Evolutionary conservation across 176 grass and related monocot species (phyloP).

Genomic region (Zizania latifolia): DNA sequence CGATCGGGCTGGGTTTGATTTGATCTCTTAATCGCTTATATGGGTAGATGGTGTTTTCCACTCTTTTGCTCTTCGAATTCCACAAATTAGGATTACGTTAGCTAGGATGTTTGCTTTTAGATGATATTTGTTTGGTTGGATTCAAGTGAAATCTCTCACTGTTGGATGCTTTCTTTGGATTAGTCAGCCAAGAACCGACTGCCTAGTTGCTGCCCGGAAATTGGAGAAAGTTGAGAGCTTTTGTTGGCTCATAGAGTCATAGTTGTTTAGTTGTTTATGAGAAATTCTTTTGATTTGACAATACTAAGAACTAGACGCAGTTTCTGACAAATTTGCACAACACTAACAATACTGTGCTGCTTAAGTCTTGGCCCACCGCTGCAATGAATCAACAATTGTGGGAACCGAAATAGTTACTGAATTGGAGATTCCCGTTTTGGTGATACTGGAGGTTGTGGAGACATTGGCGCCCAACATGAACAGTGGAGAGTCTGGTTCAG

Average conservation of each 20-base stretch:
- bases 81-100: not conserved
- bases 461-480: conserved; percentile 39
- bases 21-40: conserved; percentile 9
- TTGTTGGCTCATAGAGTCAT: not conserved
- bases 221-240: not conserved
- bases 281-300: not conserved
- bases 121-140: not conserved
- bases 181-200: not conserved
- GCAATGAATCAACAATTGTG: not conserved
- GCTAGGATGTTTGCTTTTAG: not conserved
- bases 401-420: not conserved
- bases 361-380: not conserved
- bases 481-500: conserved; percentile 23
- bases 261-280: not conserved
- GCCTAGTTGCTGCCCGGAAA: not conserved
- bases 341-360: not conserved
- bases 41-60: conserved; percentile 38
- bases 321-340: not conserved
- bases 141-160: not conserved
- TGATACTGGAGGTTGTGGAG: conserved; percentile 60
- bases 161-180: not conserved
- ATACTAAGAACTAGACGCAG: not conserved
- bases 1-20: conserved; percentile 16
- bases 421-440: conserved; percentile 2
- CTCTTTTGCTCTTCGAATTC: conserved; percentile 8